Conservation (phyloP, 1,284 basidiomycete genomes). For the Cryptococcus wingfieldii region DNA sequence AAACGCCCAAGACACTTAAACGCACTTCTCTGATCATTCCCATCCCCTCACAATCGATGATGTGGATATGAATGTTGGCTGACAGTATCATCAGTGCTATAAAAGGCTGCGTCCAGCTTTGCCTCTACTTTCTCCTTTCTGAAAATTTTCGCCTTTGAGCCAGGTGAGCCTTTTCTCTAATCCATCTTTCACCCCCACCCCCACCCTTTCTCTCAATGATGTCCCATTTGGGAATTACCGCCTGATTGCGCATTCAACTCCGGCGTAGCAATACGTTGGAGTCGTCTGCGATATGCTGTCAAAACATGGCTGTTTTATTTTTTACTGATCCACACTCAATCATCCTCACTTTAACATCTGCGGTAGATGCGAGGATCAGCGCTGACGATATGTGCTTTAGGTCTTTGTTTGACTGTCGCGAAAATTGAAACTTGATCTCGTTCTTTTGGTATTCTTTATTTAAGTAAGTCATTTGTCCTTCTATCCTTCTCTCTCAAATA, state of each 20-base stretch:
- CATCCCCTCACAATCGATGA: background rate
- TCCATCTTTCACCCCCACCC: background rate
- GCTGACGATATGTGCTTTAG: slow-evolving; percentile 1
- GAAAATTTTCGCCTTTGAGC: slow-evolving; percentile 4
- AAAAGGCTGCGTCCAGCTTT: slow-evolving; percentile 13
- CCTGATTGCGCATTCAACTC: slow-evolving; percentile 34
- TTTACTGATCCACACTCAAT: slow-evolving; percentile 35
- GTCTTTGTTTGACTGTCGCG: background rate
- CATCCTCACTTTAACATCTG: slow-evolving; percentile 3
- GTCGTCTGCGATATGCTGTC: slow-evolving; percentile 34
- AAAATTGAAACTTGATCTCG: background rate
- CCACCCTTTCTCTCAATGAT: slow-evolving; percentile 30
- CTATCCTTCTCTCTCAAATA: slow-evolving; percentile 17
- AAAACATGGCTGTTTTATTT: slow-evolving; percentile 51
- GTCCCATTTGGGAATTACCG: slow-evolving; percentile 50
- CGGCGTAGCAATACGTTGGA: slow-evolving; percentile 24
- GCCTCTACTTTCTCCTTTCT: slow-evolving; percentile 1
- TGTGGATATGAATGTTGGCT: background rate
- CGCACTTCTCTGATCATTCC: slow-evolving; percentile 44
- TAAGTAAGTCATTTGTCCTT: slow-evolving; percentile 2
- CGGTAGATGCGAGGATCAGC: background rate
- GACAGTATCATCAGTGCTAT: background rate
- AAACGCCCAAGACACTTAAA: slow-evolving; percentile 49
- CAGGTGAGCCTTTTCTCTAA: slow-evolving; percentile 5
- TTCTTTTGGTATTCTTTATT: background rate